Evolutionary conservation across 352 stramenopile species (phyloP).

Genomic region (Phytophthora citrophthora): DNA sequence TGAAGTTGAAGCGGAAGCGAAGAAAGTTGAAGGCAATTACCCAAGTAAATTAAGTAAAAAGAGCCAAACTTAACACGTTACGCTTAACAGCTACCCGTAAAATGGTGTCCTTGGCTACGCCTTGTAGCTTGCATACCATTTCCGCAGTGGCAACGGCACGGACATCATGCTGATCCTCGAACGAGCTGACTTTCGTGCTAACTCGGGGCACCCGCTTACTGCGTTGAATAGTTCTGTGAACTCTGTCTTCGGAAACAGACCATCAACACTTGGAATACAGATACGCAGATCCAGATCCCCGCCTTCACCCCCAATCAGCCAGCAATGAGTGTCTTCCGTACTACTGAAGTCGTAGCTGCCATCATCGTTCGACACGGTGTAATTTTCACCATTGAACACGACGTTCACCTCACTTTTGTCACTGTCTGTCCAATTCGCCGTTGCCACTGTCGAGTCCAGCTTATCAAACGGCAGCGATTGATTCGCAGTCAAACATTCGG

Average conservation of each 20-base stretch:
- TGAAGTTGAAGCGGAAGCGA: too few species aligned
- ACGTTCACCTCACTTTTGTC: constrained; percentile 18
- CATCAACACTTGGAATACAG: constrained; percentile 9
- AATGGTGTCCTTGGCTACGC: not conserved
- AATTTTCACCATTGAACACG: constrained; percentile 18
- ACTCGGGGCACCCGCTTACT: constrained; percentile 18
- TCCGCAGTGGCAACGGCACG: constrained; percentile 35
- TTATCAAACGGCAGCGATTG: constrained; percentile 4
- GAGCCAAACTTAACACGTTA: too few species aligned
- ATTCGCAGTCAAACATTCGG: constrained; percentile 24
- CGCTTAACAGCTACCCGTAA: too few species aligned
- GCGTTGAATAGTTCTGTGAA: constrained; percentile 25
- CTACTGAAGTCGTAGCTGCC: constrained; percentile 6
- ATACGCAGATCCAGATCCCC: constrained; percentile 13
- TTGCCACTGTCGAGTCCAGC: constrained; percentile 18
- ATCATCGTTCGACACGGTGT: constrained; percentile 18
- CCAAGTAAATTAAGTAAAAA: not conserved
- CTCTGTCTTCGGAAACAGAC: constrained; percentile 8
- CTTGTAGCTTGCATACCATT: constrained; percentile 43
- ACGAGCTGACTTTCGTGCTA: constrained; percentile 11
- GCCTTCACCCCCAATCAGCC: constrained; percentile 26
- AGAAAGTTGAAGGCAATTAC: too few species aligned
- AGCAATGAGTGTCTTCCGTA: constrained; percentile 10
- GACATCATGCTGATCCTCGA: not conserved
- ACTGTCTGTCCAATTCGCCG: constrained; percentile 24